A percentile compares a stretch with the other conserved stretches of the same genome.
Evolutionary conservation across 495 filamentous ascomycete species (phyloP).

Genomic region (Podospora sp.): DNA sequence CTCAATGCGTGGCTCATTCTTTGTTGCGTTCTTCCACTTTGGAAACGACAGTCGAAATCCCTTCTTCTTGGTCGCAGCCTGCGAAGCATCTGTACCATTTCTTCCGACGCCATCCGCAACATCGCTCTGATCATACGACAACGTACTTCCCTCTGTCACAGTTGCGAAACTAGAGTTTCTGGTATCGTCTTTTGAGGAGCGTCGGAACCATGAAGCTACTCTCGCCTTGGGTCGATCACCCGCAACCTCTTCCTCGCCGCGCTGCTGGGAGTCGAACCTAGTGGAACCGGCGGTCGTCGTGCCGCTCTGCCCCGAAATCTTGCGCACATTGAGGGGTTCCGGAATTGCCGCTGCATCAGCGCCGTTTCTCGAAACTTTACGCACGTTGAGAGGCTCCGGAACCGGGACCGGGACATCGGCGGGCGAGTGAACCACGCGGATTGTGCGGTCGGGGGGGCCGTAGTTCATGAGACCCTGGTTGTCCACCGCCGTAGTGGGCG

Average conservation of each 20-base stretch:
- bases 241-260: not conserved
- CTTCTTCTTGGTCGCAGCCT: constrained; percentile 6
- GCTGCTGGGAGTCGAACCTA: constrained; percentile 31
- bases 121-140: constrained; percentile 1
- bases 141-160: constrained; percentile 16
- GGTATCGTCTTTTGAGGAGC: constrained; percentile 48
- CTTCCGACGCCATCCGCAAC: not conserved
- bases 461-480: constrained; percentile 40
- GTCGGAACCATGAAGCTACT: constrained; percentile 69
- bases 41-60: not conserved
- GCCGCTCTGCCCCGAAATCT: constrained; percentile 37
- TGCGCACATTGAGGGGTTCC: constrained; percentile 58
- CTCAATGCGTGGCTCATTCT: not conserved
- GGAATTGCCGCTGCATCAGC: not conserved
- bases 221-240: constrained; percentile 35
- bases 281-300: constrained; percentile 5
- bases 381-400: constrained; percentile 55
- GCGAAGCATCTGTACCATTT: constrained; percentile 14
- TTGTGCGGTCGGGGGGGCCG: constrained; percentile 47
- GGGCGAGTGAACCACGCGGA: constrained; percentile 52
- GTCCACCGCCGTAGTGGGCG: constrained; percentile 31
- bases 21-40: not conserved
- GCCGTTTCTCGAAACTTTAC: not conserved
- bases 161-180: constrained; percentile 28
- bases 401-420: constrained; percentile 20